Conservation (phyloP, 495 filamentous ascomycete species). For the Hypoxylon lenormandii region DNA sequence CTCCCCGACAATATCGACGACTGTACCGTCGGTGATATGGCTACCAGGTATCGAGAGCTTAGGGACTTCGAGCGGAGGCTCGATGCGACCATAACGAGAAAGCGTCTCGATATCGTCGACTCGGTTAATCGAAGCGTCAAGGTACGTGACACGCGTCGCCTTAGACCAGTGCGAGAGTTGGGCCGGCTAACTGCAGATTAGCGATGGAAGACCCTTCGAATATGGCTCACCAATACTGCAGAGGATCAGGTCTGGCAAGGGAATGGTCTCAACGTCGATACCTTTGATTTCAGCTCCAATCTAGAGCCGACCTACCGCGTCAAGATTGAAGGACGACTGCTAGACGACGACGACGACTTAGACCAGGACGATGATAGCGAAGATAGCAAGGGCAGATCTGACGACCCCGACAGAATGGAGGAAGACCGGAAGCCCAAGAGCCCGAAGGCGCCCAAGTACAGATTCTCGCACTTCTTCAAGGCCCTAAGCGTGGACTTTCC, state of each 20-base stretch:
- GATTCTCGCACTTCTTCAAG: slow-evolving; percentile 97
- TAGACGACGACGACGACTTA: slow-evolving; percentile 76
- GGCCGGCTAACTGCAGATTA: slow-evolving; percentile 43
- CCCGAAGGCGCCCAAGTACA: slow-evolving; percentile 62
- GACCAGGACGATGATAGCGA: slow-evolving; percentile 72
- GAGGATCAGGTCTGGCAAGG: slow-evolving; percentile 95
- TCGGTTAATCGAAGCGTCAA: slow-evolving; percentile 81
- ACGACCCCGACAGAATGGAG: slow-evolving; percentile 68
- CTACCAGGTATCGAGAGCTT: slow-evolving; percentile 81
- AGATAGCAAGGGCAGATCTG: slow-evolving; percentile 53
- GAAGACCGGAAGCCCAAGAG: slow-evolving; percentile 63
- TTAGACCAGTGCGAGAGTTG: background rate
- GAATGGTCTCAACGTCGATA: slow-evolving; percentile 70
- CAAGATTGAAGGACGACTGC: slow-evolving; percentile 89
- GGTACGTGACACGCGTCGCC: slow-evolving; percentile 53
- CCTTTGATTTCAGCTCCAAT: slow-evolving; percentile 78
- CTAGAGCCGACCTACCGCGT: slow-evolving; percentile 82
- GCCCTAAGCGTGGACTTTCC: slow-evolving; percentile 89
- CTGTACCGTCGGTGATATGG: slow-evolving; percentile 80
- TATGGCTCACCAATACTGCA: slow-evolving; percentile 96
- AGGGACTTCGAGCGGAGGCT: slow-evolving; percentile 88
- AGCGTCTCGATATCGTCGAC: slow-evolving; percentile 89
- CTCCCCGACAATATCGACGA: slow-evolving; percentile 91
- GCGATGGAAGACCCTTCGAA: slow-evolving; percentile 84
- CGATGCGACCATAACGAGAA: slow-evolving; percentile 94